A percentile compares a stretch with the other conserved stretches of the same genome.
phyloP scores from a whole-genome alignment of 2,329 filamentous ascomycete genomes.

The Hymenoscyphus repandus region DNA sequence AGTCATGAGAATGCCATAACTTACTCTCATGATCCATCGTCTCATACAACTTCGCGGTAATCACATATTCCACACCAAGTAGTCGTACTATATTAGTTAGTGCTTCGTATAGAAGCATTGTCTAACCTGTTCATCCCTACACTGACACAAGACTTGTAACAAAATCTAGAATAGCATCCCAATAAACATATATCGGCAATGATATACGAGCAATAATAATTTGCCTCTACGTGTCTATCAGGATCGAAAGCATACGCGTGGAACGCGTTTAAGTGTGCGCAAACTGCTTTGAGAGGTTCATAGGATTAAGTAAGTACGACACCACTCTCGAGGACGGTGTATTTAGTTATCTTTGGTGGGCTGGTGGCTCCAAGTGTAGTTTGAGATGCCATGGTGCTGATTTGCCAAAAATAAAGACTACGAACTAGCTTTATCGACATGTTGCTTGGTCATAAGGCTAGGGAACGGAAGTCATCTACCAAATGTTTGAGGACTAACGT shows the following conservation, averaged over 20 bases:
- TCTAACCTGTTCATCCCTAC: slow-evolving; percentile 50
- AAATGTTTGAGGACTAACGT: too few relatives aligned
- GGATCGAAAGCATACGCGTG: slow-evolving; percentile 72
- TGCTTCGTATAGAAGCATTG: slow-evolving; percentile 85
- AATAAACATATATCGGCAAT: slow-evolving; percentile 61
- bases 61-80: slow-evolving; percentile 73
- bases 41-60: slow-evolving; percentile 63
- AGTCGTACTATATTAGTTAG: slow-evolving; percentile 61
- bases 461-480: too few relatives aligned
- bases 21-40: slow-evolving; percentile 62
- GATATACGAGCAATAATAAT: slow-evolving; percentile 80
- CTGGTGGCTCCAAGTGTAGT: slow-evolving; percentile 10
- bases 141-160: background rate
- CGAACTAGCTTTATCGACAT: background rate
- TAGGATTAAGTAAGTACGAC: slow-evolving; percentile 60
- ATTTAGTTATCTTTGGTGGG: slow-evolving; percentile 42
- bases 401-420: background rate
- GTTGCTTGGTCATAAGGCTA: background rate
- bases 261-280: slow-evolving; percentile 79
- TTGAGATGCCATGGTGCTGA: slow-evolving; percentile 12
- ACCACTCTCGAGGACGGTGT: slow-evolving; percentile 55
- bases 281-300: slow-evolving; percentile 66
- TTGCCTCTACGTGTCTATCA: slow-evolving; percentile 64
- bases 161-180: slow-evolving; percentile 56
- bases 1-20: slow-evolving; percentile 66